Evolutionary conservation across 2,329 filamentous ascomycete species (phyloP).

Genomic region (Leptographium procerum): DNA sequence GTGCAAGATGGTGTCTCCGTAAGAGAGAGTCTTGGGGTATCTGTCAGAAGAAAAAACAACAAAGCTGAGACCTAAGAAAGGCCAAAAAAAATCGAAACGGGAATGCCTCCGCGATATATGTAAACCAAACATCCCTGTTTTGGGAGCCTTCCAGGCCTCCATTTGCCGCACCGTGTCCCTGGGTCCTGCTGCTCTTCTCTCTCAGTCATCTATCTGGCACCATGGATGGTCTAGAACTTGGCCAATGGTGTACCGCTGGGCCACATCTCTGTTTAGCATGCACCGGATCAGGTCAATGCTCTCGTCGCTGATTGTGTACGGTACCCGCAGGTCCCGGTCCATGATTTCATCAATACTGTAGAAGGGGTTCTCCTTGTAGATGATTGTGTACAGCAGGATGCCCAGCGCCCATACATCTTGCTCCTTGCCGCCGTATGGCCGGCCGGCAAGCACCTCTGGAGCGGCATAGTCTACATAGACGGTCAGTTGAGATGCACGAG

Average conservation of each 20-base stretch:
- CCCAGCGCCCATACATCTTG: conserved; percentile 98
- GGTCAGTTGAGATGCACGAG: neutral
- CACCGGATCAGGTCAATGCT: conserved; percentile 83
- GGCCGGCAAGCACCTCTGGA: conserved; percentile 90
- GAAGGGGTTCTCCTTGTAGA: conserved; percentile 99
- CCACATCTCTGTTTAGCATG: conserved; percentile 88
- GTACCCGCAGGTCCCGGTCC: conserved; percentile 87
- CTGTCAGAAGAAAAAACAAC: neutral
- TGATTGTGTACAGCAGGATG: conserved; percentile 93
- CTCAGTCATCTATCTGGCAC: conserved; percentile 28
- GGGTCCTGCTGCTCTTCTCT: neutral
- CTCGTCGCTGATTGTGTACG: conserved; percentile 78
- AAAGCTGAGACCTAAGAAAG: neutral
- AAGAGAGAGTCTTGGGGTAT: conserved; percentile 1
- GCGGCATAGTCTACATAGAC: conserved; percentile 73
- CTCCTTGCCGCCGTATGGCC: conserved; percentile 86
- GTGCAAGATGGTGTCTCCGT: neutral
- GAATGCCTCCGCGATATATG: neutral
- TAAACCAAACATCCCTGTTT: neutral
- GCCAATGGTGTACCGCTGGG: conserved; percentile 71
- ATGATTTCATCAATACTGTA: conserved; percentile 99
- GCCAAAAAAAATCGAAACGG: neutral
- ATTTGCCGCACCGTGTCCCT: neutral
- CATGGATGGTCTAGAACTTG: conserved; percentile 86
- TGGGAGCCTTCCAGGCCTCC: neutral